phyloP scores from a whole-genome alignment of 129 eudicot genomes.

The Tagetes erecta region DNA sequence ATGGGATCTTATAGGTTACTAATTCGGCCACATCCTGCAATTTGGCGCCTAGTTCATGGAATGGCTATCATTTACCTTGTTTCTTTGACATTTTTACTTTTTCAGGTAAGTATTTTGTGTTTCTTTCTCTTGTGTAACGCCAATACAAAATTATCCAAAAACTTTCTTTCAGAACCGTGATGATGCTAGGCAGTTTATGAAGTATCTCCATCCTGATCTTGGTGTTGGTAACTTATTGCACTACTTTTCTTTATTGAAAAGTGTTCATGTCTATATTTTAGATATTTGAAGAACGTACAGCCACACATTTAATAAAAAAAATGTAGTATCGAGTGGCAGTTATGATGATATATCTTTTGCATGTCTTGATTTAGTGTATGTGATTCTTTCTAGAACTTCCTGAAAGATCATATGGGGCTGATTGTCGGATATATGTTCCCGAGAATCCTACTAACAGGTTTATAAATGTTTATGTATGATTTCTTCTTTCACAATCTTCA shows the following conservation, averaged over 20 bases:
- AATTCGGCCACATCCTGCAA: slow-evolving; percentile 95
- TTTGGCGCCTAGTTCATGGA: slow-evolving; percentile 99
- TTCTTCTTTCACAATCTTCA: slow-evolving; percentile 55
- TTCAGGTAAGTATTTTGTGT: slow-evolving; percentile 64
- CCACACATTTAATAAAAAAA: neutral
- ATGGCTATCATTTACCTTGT: slow-evolving; percentile 90
- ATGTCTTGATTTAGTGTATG: slow-evolving; percentile 14
- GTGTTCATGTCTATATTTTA: neutral
- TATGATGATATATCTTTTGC: neutral
- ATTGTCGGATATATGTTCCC: slow-evolving; percentile 89
- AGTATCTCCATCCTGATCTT: slow-evolving; percentile 88
- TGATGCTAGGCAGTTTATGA: slow-evolving; percentile 98
- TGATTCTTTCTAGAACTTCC: slow-evolving; percentile 73
- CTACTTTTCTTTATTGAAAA: slow-evolving; percentile 1
- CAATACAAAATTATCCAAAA: neutral
- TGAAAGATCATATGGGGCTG: slow-evolving; percentile 94
- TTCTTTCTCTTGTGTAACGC: slow-evolving; percentile 19
- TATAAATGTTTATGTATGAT: slow-evolving; percentile 97
- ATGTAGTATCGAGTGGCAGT: neutral
- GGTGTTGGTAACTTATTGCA: slow-evolving; percentile 75
- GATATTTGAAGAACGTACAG: neutral
- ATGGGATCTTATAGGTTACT: slow-evolving; percentile 59
- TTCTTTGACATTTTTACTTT: slow-evolving; percentile 84
- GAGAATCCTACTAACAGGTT: slow-evolving; percentile 93
- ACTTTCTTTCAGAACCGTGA: slow-evolving; percentile 74